Percentiles rank a stretch among this genome's conserved stretches.
Conservation (phyloP, 108 stramenopile species). For the Nitzschia palea region DNA sequence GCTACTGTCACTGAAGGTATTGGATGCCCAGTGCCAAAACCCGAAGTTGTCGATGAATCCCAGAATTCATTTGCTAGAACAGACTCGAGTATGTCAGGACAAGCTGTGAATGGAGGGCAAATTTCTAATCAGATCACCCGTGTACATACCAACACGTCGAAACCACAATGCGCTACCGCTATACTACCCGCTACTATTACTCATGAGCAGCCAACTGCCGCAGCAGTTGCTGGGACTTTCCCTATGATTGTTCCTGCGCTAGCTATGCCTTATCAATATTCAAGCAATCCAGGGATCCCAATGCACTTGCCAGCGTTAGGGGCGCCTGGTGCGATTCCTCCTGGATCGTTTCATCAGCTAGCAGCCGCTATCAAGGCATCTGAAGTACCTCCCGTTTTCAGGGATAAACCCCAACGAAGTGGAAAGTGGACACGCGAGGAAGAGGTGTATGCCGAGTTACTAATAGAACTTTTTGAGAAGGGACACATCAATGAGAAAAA, state of each 20-base stretch:
- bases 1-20: neutral
- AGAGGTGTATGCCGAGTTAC: conserved; percentile 80
- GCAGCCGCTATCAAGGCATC: neutral
- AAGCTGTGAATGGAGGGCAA: too few relatives aligned
- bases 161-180: neutral
- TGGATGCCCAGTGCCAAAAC: neutral
- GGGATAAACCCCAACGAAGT: conserved; percentile 34
- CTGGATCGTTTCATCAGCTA: neutral
- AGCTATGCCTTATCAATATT: neutral
- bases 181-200: neutral
- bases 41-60: neutral
- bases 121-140: too few relatives aligned
- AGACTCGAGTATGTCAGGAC: too few relatives aligned
- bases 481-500: conserved; percentile 78
- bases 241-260: neutral
- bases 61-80: too few relatives aligned
- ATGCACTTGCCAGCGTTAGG: neutral
- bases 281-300: neutral
- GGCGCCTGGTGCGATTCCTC: neutral
- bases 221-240: neutral
- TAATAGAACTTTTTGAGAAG: conserved; percentile 86
- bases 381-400: neutral
- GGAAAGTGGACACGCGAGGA: conserved; percentile 94
- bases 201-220: neutral
- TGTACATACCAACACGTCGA: neutral